Evolutionary conservation across 2,329 filamentous ascomycete genomes (phyloP).

Genomic region (Aspergillus glaucus): DNA sequence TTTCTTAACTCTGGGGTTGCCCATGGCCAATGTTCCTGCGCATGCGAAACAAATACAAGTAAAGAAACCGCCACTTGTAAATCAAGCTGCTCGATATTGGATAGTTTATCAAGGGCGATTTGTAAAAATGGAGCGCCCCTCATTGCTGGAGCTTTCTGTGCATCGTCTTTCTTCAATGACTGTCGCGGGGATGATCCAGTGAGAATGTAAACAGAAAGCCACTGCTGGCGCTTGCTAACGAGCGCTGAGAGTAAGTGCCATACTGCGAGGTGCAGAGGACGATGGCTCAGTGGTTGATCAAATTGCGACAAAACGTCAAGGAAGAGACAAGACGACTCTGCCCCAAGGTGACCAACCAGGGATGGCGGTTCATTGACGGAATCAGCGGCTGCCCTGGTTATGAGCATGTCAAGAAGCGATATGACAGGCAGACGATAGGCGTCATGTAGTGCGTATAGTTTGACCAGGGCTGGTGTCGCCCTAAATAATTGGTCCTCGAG

Average conservation of each 20-base stretch:
- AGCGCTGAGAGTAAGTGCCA: conserved; percentile 86
- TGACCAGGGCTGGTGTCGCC: conserved; percentile 66
- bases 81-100: conserved; percentile 58
- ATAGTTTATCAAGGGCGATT: conserved; percentile 65
- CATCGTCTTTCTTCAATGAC: conserved; percentile 51
- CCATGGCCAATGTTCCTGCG: conserved; percentile 95
- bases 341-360: conserved; percentile 80
- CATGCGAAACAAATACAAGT: conserved; percentile 77
- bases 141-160: conserved; percentile 44
- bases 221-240: conserved; percentile 84
- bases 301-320: conserved; percentile 70
- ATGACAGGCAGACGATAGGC: conserved; percentile 61
- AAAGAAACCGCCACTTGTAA: conserved; percentile 65
- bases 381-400: conserved; percentile 60
- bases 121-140: conserved; percentile 63
- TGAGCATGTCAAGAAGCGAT: conserved; percentile 64
- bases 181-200: conserved; percentile 81
- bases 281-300: conserved; percentile 66
- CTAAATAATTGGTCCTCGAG: conserved; percentile 78
- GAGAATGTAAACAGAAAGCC: conserved; percentile 88
- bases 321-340: conserved; percentile 77
- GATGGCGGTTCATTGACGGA: conserved; percentile 75
- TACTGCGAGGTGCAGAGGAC: conserved; percentile 58
- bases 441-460: conserved; percentile 66
- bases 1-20: conserved; percentile 73